These are phyloP conservation scores for Scutellaria baicalensis DNA, from an alignment of 257 asterid genomes.

Conservation along the genomic window DNA sequence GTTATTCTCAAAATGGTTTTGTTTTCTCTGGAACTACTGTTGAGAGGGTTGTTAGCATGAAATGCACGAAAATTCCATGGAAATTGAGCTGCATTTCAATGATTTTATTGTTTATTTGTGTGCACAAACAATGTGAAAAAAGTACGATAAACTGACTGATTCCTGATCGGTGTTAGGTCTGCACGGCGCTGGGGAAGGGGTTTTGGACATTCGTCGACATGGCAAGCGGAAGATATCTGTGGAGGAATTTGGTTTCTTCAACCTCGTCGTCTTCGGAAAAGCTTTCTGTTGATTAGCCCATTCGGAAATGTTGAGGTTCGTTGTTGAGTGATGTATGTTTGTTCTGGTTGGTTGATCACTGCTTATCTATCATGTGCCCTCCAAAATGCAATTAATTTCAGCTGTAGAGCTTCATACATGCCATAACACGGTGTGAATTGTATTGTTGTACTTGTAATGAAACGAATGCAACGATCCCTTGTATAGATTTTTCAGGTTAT, in stretches of 20 bases:
- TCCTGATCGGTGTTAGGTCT: conserved; percentile 30
- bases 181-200: conserved; percentile 43
- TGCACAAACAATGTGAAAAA: neutral
- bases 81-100: neutral
- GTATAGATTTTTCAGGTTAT: conserved; percentile 20
- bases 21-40: neutral
- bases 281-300: conserved; percentile 32
- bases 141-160: neutral
- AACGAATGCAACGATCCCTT: conserved; percentile 4
- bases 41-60: neutral
- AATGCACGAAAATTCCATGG: neutral
- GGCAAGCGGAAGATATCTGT: conserved; percentile 86
- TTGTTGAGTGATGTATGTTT: neutral
- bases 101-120: neutral
- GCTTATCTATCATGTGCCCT: neutral
- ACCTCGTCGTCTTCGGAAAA: conserved; percentile 25
- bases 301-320: conserved; percentile 17
- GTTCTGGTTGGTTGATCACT: conserved; percentile 8
- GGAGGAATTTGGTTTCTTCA: conserved; percentile 69
- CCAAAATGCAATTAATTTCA: neutral
- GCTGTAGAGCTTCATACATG: conserved; percentile 9
- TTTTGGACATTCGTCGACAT: conserved; percentile 82
- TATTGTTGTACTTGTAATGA: neutral
- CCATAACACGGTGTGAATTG: neutral
- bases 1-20: too few species aligned